Percentiles rank a stretch among this genome's conserved stretches.
Evolutionary conservation across 2,329 filamentous ascomycete genomes (phyloP).

Genomic region (Ophiosphaerella korrae): DNA sequence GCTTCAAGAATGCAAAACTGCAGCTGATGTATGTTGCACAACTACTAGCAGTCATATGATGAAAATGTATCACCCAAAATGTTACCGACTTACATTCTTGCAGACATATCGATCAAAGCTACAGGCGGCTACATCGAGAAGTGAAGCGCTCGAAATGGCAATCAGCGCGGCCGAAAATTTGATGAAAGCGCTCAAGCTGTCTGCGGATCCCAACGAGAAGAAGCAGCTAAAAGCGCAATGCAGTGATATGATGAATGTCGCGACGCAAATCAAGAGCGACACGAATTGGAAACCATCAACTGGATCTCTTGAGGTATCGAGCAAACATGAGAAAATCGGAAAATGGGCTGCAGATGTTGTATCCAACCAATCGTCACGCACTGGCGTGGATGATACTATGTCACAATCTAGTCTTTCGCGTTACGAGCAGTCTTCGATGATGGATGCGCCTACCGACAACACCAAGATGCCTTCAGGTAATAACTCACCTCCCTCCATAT

Average conservation of each 20-base stretch:
- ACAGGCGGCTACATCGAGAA: constrained; percentile 56
- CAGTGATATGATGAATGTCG: constrained; percentile 70
- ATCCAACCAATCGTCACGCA: constrained; percentile 2
- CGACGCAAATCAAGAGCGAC: constrained; percentile 73
- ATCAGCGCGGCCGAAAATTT: constrained; percentile 81
- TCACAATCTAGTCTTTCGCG: constrained; percentile 12
- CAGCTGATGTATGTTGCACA: constrained; percentile 39
- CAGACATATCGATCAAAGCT: constrained; percentile 51
- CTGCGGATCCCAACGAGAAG: constrained; percentile 66
- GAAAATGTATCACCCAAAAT: not conserved
- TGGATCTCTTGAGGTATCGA: constrained; percentile 7
- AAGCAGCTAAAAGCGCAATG: constrained; percentile 70
- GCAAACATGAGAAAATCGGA: constrained; percentile 21
- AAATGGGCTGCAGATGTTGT: constrained; percentile 32
- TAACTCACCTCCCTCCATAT: constrained; percentile 13
- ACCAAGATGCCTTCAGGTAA: constrained; percentile 21
- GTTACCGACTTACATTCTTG: constrained; percentile 20
- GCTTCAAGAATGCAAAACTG: constrained; percentile 37
- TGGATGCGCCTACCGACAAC: constrained; percentile 2
- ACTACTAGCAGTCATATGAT: not conserved
- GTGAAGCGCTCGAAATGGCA: constrained; percentile 73
- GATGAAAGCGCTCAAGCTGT: constrained; percentile 73
- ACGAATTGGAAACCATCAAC: constrained; percentile 28
- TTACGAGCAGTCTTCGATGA: constrained; percentile 11
- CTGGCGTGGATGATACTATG: constrained; percentile 2